These are phyloP conservation scores for Lachancea sp. DNA, from an alignment of 805 yeast species.

Conservation along the genomic window DNA sequence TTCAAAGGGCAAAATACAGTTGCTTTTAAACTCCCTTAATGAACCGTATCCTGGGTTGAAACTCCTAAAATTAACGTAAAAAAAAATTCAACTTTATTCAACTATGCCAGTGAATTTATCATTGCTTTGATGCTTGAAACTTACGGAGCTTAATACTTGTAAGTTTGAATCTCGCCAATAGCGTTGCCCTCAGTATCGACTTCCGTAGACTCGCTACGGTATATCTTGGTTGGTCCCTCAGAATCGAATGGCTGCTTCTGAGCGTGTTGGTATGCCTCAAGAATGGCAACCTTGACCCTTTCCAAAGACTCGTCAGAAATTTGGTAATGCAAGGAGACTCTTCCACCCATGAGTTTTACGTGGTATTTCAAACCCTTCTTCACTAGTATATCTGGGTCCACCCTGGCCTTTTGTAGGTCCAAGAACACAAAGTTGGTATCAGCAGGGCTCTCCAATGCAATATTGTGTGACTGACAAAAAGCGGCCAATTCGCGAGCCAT, in stretches of 20 bases:
- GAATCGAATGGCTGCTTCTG: constrained; percentile 45
- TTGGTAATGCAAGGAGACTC: constrained; percentile 79
- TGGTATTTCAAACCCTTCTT: constrained; percentile 52
- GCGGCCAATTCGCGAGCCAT: constrained; percentile 46
- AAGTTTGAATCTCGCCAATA: constrained; percentile 30
- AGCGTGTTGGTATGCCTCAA: constrained; percentile 52
- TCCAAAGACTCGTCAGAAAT: constrained; percentile 49
- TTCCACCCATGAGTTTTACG: constrained; percentile 60
- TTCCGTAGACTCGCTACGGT: constrained; percentile 37
- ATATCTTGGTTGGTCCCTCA: constrained; percentile 43
- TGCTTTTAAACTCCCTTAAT: constrained; percentile 1
- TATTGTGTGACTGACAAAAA: constrained; percentile 47
- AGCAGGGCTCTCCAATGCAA: constrained; percentile 63
- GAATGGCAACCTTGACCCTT: constrained; percentile 48
- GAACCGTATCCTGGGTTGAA: background rate
- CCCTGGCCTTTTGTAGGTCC: constrained; percentile 47
- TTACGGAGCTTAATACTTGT: constrained; percentile 23
- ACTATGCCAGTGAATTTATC: constrained; percentile 5
- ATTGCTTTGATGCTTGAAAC: background rate
- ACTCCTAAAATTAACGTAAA: constrained; percentile 2
- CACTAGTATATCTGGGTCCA: constrained; percentile 51
- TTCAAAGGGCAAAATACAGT: too few relatives aligned
- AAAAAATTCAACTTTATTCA: constrained; percentile 6
- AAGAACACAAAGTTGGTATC: constrained; percentile 80
- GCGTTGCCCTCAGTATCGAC: constrained; percentile 30